phyloP scores from a whole-genome alignment of 2,329 filamentous ascomycete species.

The Daldinia eschscholtzii region DNA sequence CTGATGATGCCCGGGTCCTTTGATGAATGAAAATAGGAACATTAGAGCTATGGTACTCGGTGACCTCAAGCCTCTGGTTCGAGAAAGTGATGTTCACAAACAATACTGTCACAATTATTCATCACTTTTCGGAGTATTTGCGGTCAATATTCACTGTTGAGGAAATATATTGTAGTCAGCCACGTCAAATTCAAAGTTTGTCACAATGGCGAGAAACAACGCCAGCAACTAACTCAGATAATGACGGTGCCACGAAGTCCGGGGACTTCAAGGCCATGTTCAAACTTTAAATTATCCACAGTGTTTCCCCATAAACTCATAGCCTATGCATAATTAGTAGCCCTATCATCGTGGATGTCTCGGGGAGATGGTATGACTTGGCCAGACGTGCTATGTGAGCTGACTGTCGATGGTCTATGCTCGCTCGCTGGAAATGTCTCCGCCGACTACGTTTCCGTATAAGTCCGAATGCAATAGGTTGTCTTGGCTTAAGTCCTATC shows the following conservation, averaged over 20 bases:
- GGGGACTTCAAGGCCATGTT: constrained; percentile 17
- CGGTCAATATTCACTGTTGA: constrained; percentile 37
- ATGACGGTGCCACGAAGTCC: constrained; percentile 26
- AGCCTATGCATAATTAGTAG: constrained; percentile 16
- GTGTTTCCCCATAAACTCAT: constrained; percentile 20
- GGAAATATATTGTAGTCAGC: constrained; percentile 26
- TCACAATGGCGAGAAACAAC: constrained; percentile 22
- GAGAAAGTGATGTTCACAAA: constrained; percentile 17
- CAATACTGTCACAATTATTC: constrained; percentile 29
- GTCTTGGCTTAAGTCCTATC: constrained; percentile 32
- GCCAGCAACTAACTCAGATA: constrained; percentile 9
- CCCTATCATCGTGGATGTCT: constrained; percentile 32
- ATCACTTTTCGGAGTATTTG: constrained; percentile 27
- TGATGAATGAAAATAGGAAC: not conserved
- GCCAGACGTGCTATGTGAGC: constrained; percentile 20
- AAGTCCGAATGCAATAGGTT: constrained; percentile 35
- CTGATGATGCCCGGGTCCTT: not conserved
- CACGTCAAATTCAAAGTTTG: constrained; percentile 18
- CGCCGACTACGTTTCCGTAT: constrained; percentile 35
- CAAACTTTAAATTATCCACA: constrained; percentile 26
- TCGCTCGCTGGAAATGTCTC: constrained; percentile 31
- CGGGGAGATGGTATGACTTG: constrained; percentile 29
- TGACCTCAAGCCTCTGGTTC: not conserved
- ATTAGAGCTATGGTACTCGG: not conserved
- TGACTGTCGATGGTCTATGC: constrained; percentile 11